These are phyloP conservation scores for Chlorencoelia australis DNA, from an alignment of 2,329 filamentous ascomycete genomes.

Conservation along the genomic window DNA sequence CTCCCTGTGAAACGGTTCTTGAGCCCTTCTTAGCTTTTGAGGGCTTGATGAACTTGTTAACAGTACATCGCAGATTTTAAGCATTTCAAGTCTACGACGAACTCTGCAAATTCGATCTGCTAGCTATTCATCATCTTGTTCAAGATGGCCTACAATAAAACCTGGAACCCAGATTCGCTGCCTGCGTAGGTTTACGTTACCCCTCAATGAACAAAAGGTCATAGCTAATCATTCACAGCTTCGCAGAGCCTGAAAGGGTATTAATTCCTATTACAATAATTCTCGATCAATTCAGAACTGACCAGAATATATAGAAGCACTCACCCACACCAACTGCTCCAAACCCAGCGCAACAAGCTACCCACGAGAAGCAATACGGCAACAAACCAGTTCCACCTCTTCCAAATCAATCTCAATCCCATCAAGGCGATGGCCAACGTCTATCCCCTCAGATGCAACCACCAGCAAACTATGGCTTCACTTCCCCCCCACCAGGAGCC, in stretches of 20 bases:
- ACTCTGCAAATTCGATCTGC: constrained; percentile 3
- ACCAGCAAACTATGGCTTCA: constrained; percentile 30
- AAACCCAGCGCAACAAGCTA: constrained; percentile 16
- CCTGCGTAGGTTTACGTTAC: constrained; percentile 57
- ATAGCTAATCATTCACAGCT: constrained; percentile 29
- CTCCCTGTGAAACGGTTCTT: no score
- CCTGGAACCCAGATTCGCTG: constrained; percentile 88
- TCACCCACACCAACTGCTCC: background rate
- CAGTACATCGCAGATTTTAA: no score
- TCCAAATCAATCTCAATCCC: constrained; percentile 9
- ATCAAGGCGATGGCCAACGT: constrained; percentile 10
- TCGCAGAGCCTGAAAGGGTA: constrained; percentile 40
- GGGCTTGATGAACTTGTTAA: no score
- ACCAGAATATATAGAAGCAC: constrained; percentile 5
- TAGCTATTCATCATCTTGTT: background rate
- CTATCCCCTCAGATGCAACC: constrained; percentile 21
- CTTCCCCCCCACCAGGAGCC: constrained; percentile 34
- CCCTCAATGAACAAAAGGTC: constrained; percentile 5
- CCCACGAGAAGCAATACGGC: constrained; percentile 17
- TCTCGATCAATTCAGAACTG: background rate
- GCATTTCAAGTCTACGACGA: no score
- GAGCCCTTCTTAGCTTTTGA: no score
- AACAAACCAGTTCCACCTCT: constrained; percentile 24
- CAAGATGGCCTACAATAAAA: constrained; percentile 85
- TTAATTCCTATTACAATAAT: constrained; percentile 12